Evolutionary conservation across 371 early-diverging fungal genomes (phyloP), one percentile per base, ranked within the genome.

Genomic region (Synchytrium microbalum): DNA sequence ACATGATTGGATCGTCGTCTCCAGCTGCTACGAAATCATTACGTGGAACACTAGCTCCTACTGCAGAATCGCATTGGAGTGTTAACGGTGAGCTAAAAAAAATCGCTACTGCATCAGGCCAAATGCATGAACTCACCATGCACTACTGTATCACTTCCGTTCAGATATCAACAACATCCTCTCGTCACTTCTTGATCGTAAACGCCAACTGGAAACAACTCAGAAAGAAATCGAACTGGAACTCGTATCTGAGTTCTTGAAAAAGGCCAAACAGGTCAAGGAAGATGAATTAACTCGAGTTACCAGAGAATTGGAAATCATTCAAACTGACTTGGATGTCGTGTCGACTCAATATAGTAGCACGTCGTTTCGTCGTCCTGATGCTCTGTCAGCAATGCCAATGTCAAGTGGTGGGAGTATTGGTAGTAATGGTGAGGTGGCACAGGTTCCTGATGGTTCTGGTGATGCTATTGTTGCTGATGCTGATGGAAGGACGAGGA

Each of bases 211-310:
- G 56, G 85, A 84, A 27, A 66, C 72, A 19, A 69, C 74, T 29
- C 78, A 81, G 54, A 64, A 71, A 32, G 76, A 79, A 55, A 70
- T 79, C 26, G 83, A 86, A 32, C 64, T 83, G 60, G 66, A 77
- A 19, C 75, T 88, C 5, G 67, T 87, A 33, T 67, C 76, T 29
- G 76, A 82, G 63, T 91, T 91, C 64, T 71, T 91, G 56, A 66
- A 70, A 27, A 77, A 77, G 25, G 71, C 81, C 14, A 80, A 78
- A 54, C 58, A 72, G 1, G 72, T 77, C 30, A 87, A 85, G 68
- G 73, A 78, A 57, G 72, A 74, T 60, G 76, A 69, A 63, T 59
- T 66, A 46, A 72, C 65, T 3, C 60, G 52, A 26, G 68, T 74
- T 51, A 66, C 68, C 38, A 64, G 65, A 32, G 76, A 79, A 65